Evolutionary conservation across 1,284 basidiomycete genomes (phyloP).

Genomic region (Puccinia horiana): DNA sequence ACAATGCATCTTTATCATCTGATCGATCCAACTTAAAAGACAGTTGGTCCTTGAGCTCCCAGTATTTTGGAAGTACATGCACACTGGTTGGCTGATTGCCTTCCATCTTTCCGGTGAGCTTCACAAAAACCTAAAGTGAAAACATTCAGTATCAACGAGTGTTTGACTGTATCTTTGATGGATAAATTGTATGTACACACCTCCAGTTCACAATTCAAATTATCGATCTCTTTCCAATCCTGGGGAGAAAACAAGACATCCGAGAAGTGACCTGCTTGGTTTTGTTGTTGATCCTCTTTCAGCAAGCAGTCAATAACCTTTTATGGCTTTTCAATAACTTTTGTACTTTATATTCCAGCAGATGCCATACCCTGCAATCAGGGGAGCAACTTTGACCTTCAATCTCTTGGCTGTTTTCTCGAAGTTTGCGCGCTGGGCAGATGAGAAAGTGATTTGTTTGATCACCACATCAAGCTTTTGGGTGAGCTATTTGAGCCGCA

Average conservation of each 20-base stretch:
- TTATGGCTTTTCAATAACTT: too few species aligned
- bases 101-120: not conserved
- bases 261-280: not conserved
- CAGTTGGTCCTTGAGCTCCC: not conserved
- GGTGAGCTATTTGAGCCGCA: not conserved
- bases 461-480: not conserved
- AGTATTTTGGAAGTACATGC: not conserved
- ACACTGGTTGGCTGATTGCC: not conserved
- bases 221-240: not conserved
- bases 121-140: not conserved
- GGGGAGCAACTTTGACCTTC: not conserved
- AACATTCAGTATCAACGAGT: too few species aligned
- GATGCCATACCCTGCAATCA: slow-evolving; percentile 4
- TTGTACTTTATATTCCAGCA: not conserved
- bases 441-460: not conserved
- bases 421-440: not conserved
- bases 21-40: not conserved
- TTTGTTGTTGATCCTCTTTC: not conserved
- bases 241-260: too few species aligned
- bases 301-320: too few species aligned
- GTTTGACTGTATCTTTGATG: too few species aligned
- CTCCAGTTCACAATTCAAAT: not conserved
- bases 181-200: not conserved
- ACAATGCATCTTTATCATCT: not conserved
- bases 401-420: not conserved